A percentile compares a stretch with the other conserved stretches of the same genome.
These are phyloP conservation scores for Mimosa bimucronata DNA, from an alignment of 306 rosid species.

Conservation along the genomic window DNA sequence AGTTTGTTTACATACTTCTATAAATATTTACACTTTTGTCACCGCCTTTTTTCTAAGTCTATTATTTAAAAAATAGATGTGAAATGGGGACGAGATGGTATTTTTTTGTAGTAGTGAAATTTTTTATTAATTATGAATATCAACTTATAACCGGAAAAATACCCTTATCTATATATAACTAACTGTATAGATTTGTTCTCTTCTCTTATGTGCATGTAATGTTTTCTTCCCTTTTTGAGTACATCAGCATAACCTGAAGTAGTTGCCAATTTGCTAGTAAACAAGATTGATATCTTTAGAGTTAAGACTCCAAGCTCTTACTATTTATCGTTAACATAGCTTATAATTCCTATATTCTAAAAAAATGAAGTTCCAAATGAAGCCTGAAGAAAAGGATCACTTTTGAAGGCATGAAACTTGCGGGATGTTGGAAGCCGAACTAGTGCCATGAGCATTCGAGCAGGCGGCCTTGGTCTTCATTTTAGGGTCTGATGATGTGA, in stretches of 20 bases:
- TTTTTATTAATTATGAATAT: not conserved
- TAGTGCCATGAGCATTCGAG: slow-evolving; percentile 31
- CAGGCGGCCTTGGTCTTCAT: slow-evolving; percentile 28
- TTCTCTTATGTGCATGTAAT: too few species aligned
- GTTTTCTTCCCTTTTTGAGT: not conserved
- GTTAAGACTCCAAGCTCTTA: not conserved
- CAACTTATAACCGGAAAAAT: too few species aligned
- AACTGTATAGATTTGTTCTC: not conserved
- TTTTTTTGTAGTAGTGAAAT: too few species aligned
- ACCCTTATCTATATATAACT: not conserved
- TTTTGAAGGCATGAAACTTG: slow-evolving; percentile 39
- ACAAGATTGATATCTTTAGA: not conserved
- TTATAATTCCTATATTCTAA: not conserved
- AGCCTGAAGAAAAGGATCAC: not conserved
- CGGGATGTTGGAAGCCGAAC: slow-evolving; percentile 13
- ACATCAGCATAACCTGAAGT: not conserved
- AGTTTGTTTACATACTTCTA: too few species aligned
- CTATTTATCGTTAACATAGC: not conserved
- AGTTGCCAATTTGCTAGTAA: not conserved
- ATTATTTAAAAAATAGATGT: too few species aligned
- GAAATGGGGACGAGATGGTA: too few species aligned
- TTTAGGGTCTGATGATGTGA: not conserved
- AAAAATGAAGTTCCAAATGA: not conserved
- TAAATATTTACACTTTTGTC: too few species aligned
- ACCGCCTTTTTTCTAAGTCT: too few species aligned